Base-by-base conservation (phyloP, 768 basidiomycete species). In the Lyophyllum shimeji region DNA sequence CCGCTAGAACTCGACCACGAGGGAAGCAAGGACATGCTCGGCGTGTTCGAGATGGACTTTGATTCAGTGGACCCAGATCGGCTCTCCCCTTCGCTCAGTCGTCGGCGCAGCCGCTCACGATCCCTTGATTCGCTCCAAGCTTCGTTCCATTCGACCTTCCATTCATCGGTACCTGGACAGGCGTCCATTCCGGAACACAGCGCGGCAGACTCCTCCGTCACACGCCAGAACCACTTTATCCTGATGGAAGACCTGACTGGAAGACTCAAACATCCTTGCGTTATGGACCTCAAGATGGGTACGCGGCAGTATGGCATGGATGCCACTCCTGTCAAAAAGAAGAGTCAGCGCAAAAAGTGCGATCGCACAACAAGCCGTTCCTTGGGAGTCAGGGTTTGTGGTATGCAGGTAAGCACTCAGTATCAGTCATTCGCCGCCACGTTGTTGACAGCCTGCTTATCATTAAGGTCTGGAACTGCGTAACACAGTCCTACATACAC, bases 231-330 rank as follows among this genome's bases (percentile, higher is more conserved):
- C 67, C 90, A 98, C 69, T 99, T 98, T 67, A 97, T 99, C 64
- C 82, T 98, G 63, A 97, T 99, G 95, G 97, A 99, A 72, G 97
- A 99, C 67, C 76, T 99, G 46, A 99, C 97, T 2, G 97, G 97
- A 23, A 78, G 90, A 31, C 71, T 97, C 66, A 95, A 90, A 71
- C 83, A 82, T 48, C 92, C 97, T 8, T 99, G 97, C 66, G 96
- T 99, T 40, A 83, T 98, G 65, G 97, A 99, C 71, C 77, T 99
- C 64, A 99, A 99, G 78, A 98, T 98, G 97, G 97, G 97, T n/a
- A 98, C 95, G 27, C 80, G 97, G 31, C 97, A 99, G 74, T 98
- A 98, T 71, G 97, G 97, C 18, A 90, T 96, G 76, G 93, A 97
- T 63, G 97, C 97, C 23, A 90, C 89, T 8, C 74, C 86, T 1